Evolutionary conservation across 176 grass and related monocot genomes (phyloP).

Genomic region (Oryza officinalis): DNA sequence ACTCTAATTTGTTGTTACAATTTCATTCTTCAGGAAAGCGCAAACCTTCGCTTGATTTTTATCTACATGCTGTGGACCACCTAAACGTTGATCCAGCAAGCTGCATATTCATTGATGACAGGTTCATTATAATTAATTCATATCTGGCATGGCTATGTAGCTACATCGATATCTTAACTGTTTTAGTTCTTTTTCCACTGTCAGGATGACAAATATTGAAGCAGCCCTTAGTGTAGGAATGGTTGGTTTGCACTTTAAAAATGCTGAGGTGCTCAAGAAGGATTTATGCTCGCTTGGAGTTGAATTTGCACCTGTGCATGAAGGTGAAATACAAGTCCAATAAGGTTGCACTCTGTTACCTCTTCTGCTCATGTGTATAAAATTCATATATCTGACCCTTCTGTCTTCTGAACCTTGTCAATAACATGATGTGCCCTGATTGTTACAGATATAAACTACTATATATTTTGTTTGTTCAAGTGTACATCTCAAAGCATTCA

Average conservation of each 20-base stretch:
- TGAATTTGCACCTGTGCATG: conserved; percentile 47
- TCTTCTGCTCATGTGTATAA: conserved; percentile 4
- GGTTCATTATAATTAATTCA: conserved; percentile 48
- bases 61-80: conserved; percentile 61
- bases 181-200: conserved; percentile 4
- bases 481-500: neutral
- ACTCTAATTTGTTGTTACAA: neutral
- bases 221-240: conserved; percentile 74
- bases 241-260: conserved; percentile 86
- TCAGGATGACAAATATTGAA: conserved; percentile 77
- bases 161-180: neutral
- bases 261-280: conserved; percentile 54
- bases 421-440: neutral
- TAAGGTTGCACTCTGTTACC: conserved; percentile 15
- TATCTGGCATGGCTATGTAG: neutral
- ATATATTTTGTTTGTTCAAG: neutral
- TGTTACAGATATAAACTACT: neutral
- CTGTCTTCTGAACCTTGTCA: conserved; percentile 29
- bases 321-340: conserved; percentile 36
- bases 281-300: conserved; percentile 75
- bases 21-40: conserved; percentile 65
- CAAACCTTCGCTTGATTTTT: conserved; percentile 79
- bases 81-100: conserved; percentile 76
- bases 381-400: neutral
- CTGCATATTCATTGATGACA: conserved; percentile 96